phyloP scores from a whole-genome alignment of 1,284 basidiomycete species.

The Trichosporon sp. region DNA sequence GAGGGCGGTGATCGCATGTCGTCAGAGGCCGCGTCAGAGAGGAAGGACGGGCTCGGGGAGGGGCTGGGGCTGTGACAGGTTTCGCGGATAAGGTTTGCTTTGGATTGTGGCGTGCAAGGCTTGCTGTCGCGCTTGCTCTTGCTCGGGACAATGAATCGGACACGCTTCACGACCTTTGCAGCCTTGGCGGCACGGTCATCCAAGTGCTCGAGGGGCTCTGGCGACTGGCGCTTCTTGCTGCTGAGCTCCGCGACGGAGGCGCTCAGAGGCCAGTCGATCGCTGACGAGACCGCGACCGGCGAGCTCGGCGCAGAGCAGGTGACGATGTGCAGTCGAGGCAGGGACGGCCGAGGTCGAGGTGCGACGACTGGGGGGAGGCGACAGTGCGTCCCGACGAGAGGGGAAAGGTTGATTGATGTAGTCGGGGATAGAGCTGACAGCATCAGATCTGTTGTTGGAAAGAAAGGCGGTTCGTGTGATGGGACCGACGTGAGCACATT shows the following conservation, averaged over 20 bases:
- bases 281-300: not conserved
- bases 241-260: not conserved
- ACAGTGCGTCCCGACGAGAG: slow-evolving; percentile 3
- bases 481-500: not conserved
- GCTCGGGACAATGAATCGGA: not conserved
- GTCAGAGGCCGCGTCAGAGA: slow-evolving; percentile 3
- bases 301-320: not conserved
- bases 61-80: not conserved
- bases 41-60: not conserved
- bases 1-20: not conserved
- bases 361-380: not conserved
- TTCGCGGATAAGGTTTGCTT: not conserved
- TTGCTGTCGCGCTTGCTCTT: not conserved
- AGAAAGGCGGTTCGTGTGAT: not conserved
- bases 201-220: not conserved
- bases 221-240: slow-evolving; percentile 2
- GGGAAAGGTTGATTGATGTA: slow-evolving; percentile 4
- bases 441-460: not conserved
- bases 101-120: not conserved
- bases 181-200: not conserved
- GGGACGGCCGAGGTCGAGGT: not conserved
- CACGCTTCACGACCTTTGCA: not conserved
- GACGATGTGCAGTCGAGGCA: slow-evolving; percentile 2
- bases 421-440: slow-evolving; percentile 5
- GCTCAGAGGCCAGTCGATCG: slow-evolving; percentile 1